Conservation (phyloP, 2,329 filamentous ascomycete genomes). For the Trichoderma koningii region DNA sequence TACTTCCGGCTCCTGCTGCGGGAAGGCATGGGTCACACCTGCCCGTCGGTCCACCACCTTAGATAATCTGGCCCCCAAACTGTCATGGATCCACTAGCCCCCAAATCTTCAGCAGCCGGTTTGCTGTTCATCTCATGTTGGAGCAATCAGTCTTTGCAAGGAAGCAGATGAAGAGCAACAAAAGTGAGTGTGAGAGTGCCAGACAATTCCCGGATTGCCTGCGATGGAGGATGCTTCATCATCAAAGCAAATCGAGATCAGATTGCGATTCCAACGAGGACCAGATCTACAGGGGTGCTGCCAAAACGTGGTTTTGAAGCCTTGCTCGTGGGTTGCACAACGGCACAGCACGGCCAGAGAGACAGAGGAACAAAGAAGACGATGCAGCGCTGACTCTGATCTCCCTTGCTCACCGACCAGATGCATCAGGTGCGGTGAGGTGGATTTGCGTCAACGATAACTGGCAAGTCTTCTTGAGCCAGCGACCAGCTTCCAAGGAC, state of each 20-base stretch:
- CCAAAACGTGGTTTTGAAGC: not conserved
- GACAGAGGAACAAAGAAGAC: not conserved
- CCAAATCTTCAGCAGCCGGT: slow-evolving; percentile 14
- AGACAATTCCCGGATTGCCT: not conserved
- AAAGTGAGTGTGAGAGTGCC: not conserved
- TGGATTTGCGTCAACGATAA: not conserved
- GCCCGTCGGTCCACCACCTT: not conserved
- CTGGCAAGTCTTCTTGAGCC: not conserved
- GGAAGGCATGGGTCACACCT: slow-evolving; percentile 6
- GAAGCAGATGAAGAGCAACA: not conserved
- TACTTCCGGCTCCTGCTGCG: slow-evolving; percentile 6
- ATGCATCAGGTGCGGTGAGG: slow-evolving; percentile 6
- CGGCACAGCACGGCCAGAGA: not conserved
- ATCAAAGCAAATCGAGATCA: slow-evolving; percentile 13
- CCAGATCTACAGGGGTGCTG: slow-evolving; percentile 11
- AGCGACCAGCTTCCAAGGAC: not conserved
- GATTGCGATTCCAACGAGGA: slow-evolving; percentile 7
- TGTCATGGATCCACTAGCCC: slow-evolving; percentile 1
- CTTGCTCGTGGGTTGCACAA: not conserved
- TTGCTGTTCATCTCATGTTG: slow-evolving; percentile 19
- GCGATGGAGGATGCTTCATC: not conserved
- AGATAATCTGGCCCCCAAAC: slow-evolving; percentile 23
- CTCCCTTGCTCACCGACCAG: not conserved
- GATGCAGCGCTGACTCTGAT: not conserved
- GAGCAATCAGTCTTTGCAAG: not conserved